Conservation (phyloP, 2,329 filamentous ascomycete genomes). For the Raffaelea arxii region DNA sequence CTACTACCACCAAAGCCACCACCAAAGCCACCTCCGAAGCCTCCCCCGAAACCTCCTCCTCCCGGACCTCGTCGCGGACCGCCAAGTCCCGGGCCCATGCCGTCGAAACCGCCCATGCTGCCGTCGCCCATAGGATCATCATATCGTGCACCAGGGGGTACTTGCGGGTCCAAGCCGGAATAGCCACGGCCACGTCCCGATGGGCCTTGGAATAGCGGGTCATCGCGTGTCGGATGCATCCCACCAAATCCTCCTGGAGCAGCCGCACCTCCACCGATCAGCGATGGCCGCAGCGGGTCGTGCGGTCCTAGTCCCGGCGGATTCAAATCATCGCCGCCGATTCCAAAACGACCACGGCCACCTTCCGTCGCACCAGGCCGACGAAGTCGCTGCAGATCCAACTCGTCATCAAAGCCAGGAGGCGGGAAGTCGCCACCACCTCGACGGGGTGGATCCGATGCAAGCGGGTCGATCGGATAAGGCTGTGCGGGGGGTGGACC, state of each 20-base stretch:
- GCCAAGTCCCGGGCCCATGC: constrained; percentile 17
- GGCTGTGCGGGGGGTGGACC: too few relatives aligned
- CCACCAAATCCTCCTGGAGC: constrained; percentile 50
- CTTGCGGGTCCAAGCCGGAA: constrained; percentile 54
- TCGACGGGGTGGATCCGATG: constrained; percentile 73
- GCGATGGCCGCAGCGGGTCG: constrained; percentile 64
- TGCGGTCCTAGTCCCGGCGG: constrained; percentile 77
- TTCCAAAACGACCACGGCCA: constrained; percentile 27
- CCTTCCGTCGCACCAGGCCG: constrained; percentile 10
- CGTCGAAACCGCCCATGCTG: constrained; percentile 16
- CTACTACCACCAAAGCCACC: constrained; percentile 5
- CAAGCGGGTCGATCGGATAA: too few relatives aligned
- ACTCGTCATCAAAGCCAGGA: constrained; percentile 88
- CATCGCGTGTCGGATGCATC: constrained; percentile 95
- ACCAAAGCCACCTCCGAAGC: constrained; percentile 25
- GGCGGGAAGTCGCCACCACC: constrained; percentile 66
- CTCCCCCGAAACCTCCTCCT: constrained; percentile 20
- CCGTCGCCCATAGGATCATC: constrained; percentile 78
- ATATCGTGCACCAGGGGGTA: constrained; percentile 82
- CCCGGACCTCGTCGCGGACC: constrained; percentile 27
- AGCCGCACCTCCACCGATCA: constrained; percentile 53
- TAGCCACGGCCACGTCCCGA: constrained; percentile 31
- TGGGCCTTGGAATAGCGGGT: constrained; percentile 66
- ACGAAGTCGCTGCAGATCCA: constrained; percentile 63
- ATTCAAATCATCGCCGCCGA: constrained; percentile 81